Conservation (phyloP, 495 filamentous ascomycete genomes). For the Trichoderma erinaceum region DNA sequence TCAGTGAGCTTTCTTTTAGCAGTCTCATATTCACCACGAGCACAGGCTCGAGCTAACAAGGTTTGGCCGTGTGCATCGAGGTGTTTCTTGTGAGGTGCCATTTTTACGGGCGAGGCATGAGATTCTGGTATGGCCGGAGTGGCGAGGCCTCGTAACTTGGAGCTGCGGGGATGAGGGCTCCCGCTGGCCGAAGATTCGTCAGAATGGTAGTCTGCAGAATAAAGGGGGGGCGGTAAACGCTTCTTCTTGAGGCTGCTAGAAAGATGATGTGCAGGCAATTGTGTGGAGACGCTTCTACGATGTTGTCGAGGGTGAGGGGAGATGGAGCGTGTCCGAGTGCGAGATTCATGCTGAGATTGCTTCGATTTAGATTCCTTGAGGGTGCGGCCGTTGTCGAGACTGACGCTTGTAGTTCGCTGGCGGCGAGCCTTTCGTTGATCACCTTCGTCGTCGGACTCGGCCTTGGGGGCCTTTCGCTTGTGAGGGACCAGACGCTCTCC, state of each 20-base stretch:
- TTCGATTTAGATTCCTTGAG: slow-evolving; percentile 15
- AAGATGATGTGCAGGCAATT: slow-evolving; percentile 47
- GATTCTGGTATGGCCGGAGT: slow-evolving; percentile 50
- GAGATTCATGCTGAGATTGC: slow-evolving; percentile 22
- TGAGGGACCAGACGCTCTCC: slow-evolving; percentile 33
- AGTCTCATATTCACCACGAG: slow-evolving; percentile 64
- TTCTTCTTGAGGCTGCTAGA: slow-evolving; percentile 51
- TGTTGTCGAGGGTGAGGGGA: slow-evolving; percentile 56
- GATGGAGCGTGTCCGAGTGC: slow-evolving; percentile 47
- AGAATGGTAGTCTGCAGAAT: slow-evolving; percentile 59
- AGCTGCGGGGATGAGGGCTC: slow-evolving; percentile 61
- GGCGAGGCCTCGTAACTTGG: slow-evolving; percentile 58
- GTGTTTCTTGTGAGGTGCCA: slow-evolving; percentile 68
- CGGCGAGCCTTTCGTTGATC: slow-evolving; percentile 43
- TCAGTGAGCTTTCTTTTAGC: slow-evolving; percentile 64
- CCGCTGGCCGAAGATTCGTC: slow-evolving; percentile 68
- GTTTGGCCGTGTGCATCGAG: slow-evolving; percentile 83
- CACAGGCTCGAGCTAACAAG: slow-evolving; percentile 74
- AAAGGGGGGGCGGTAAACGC: slow-evolving; percentile 50
- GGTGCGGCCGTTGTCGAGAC: slow-evolving; percentile 30
- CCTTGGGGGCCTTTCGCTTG: slow-evolving; percentile 41
- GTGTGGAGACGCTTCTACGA: slow-evolving; percentile 60
- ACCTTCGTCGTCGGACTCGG: slow-evolving; percentile 45
- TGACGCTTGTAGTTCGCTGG: slow-evolving; percentile 40
- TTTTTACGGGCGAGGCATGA: slow-evolving; percentile 58